Percentiles rank a stretch among this genome's conserved stretches.
Conservation (phyloP, 305 asterid species). For the Ilex paraguariensis region DNA sequence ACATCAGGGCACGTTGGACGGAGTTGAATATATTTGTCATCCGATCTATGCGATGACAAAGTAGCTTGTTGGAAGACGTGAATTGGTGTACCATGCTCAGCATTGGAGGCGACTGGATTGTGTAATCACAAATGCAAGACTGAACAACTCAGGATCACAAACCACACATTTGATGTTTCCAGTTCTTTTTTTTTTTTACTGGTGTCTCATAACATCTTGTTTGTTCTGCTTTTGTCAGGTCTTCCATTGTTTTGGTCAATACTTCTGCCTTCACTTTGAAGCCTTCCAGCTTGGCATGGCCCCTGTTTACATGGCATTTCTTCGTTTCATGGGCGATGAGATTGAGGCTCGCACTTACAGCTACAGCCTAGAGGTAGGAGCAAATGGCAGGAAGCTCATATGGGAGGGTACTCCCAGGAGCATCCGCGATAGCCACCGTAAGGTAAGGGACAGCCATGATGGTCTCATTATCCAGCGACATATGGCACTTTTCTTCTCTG, state of each 20-base stretch:
- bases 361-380: slow-evolving; percentile 84
- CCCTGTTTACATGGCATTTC: slow-evolving; percentile 81
- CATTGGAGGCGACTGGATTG: too few relatives aligned
- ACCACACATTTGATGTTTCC: too few relatives aligned
- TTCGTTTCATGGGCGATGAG: slow-evolving; percentile 84
- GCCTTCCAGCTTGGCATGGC: slow-evolving; percentile 82
- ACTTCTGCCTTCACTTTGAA: slow-evolving; percentile 75
- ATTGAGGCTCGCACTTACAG: slow-evolving; percentile 66
- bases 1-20: too few relatives aligned
- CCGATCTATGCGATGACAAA: too few relatives aligned
- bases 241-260: slow-evolving; percentile 77
- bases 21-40: too few relatives aligned
- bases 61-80: too few relatives aligned
- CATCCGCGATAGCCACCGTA: slow-evolving; percentile 72
- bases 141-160: too few relatives aligned
- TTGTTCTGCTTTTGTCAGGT: slow-evolving; percentile 35
- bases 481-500: slow-evolving; percentile 82
- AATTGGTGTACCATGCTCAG: too few relatives aligned
- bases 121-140: too few relatives aligned
- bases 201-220: background rate
- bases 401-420: slow-evolving; percentile 89
- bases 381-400: slow-evolving; percentile 62
- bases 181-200: background rate
- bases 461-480: slow-evolving; percentile 77
- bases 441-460: slow-evolving; percentile 78